Conservation (phyloP, 257 asterid species). For the Eucommia ulmoides region DNA sequence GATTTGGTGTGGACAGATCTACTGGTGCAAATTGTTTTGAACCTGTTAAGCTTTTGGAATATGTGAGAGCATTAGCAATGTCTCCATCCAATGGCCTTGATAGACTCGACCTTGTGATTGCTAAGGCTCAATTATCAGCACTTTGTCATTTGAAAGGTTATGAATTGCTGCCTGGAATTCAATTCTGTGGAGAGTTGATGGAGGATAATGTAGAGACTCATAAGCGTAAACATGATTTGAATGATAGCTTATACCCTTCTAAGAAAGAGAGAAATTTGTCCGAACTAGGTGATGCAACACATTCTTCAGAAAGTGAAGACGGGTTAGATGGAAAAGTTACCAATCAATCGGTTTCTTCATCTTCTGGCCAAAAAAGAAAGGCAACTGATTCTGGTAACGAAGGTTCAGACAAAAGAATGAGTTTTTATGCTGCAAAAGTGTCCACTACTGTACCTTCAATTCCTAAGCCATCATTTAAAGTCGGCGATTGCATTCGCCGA, state of each 20-base stretch:
- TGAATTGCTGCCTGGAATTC: constrained; percentile 31
- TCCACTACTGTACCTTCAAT: constrained; percentile 26
- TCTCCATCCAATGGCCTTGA: constrained; percentile 40
- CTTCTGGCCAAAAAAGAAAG: constrained; percentile 45
- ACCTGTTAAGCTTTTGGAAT: constrained; percentile 59
- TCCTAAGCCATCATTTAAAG: constrained; percentile 74
- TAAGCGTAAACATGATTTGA: constrained; percentile 29
- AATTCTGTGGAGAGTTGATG: constrained; percentile 32
- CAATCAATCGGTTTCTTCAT: constrained; percentile 14
- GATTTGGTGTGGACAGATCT: constrained; percentile 62
- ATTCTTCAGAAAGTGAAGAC: constrained; percentile 42
- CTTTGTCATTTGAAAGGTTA: constrained; percentile 57
- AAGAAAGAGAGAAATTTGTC: constrained; percentile 57
- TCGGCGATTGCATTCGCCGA: constrained; percentile 90
- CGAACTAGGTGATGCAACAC: constrained; percentile 37
- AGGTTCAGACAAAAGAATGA: constrained; percentile 36
- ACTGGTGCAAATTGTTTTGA: constrained; percentile 36
- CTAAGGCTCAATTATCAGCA: constrained; percentile 63
- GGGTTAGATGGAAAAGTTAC: constrained; percentile 23
- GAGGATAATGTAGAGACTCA: constrained; percentile 33
- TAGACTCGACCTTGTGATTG: constrained; percentile 53
- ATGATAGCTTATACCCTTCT: constrained; percentile 33
- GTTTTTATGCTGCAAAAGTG: constrained; percentile 42
- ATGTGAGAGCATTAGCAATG: constrained; percentile 41
- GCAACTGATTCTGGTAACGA: constrained; percentile 37